phyloP scores from a whole-genome alignment of 495 filamentous ascomycete species.

The Aspergillus funiculosus region DNA sequence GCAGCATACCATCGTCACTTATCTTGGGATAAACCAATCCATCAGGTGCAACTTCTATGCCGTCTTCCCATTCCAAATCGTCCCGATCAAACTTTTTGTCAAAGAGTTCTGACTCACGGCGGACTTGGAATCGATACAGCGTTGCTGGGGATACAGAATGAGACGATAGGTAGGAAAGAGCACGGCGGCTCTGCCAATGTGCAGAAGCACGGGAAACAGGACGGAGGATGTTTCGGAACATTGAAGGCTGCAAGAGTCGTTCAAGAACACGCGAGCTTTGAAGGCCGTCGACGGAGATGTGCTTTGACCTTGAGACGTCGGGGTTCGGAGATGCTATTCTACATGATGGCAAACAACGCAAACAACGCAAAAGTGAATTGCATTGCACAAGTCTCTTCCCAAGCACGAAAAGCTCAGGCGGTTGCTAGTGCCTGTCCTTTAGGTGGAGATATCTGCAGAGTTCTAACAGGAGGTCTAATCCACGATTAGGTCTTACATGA shows the following conservation, averaged over 20 bases:
- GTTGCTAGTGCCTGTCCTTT: too few species aligned
- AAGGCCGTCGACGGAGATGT: neutral
- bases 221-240: neutral
- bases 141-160: constrained; percentile 2
- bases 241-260: neutral
- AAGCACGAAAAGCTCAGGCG: too few species aligned
- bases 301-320: neutral
- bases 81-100: neutral
- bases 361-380: too few species aligned
- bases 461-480: too few species aligned
- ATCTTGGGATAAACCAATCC: constrained; percentile 5
- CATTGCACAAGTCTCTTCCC: too few species aligned
- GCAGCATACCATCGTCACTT: neutral
- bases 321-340: neutral
- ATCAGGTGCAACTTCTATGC: neutral
- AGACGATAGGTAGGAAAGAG: neutral
- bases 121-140: neutral
- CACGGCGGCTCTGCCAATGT: neutral
- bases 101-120: neutral
- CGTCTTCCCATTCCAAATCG: constrained; percentile 2
- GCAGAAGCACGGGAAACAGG: neutral
- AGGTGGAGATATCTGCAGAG: too few species aligned
- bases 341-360: too few species aligned
- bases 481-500: too few species aligned
- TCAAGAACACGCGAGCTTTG: neutral